Conservation (phyloP, 2,329 filamentous ascomycete species). For the Leptographium radiaticola region DNA sequence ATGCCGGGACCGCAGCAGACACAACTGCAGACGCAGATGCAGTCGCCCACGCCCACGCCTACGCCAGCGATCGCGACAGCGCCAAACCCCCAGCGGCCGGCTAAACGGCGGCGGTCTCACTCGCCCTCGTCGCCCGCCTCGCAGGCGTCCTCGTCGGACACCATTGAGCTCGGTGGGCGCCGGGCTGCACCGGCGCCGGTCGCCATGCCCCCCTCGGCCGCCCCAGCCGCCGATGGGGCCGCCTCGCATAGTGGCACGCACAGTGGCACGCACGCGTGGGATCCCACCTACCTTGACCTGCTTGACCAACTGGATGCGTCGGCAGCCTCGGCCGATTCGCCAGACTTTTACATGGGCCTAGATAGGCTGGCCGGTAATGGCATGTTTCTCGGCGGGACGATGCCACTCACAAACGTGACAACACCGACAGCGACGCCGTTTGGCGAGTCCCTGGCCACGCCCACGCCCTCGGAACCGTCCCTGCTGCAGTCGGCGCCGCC, state of each 20-base stretch:
- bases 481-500: background rate
- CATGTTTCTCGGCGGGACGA: background rate
- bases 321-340: background rate
- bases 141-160: background rate
- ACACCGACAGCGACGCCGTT: background rate
- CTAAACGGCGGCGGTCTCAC: background rate
- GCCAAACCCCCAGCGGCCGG: background rate
- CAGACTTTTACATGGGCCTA: conserved; percentile 12
- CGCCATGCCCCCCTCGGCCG: too few species aligned
- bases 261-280: background rate
- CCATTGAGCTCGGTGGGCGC: background rate
- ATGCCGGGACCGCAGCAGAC: background rate
- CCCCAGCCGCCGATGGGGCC: too few species aligned
- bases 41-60: background rate
- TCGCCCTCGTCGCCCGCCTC: background rate
- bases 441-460: background rate
- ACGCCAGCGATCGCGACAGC: background rate
- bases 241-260: background rate
- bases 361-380: conserved; percentile 10
- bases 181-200: too few species aligned
- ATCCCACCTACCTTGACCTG: conserved; percentile 2
- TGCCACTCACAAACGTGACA: background rate
- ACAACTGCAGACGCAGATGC: background rate
- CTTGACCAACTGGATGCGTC: conserved; percentile 3
- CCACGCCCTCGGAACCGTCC: background rate